Evolutionary conservation across 2,329 filamentous ascomycete species (phyloP), one percentile per base, ranked within the genome.

Genomic region (Calonectria multiphialidica): DNA sequence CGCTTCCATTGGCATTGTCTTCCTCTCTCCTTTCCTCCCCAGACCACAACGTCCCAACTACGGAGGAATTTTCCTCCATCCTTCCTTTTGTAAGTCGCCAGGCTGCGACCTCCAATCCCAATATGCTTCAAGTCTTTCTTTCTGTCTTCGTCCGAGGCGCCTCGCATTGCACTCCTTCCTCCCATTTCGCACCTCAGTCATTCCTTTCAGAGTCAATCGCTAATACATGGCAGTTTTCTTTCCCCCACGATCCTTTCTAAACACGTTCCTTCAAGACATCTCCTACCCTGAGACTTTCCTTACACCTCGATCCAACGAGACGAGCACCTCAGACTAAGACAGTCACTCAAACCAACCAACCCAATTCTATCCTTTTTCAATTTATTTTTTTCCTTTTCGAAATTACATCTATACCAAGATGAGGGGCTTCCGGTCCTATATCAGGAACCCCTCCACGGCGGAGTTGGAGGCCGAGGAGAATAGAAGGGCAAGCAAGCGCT

Each of bases 381-480:
- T 35, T 15, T 23, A n/a, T 35, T 18, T 40, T 28, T 42, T 47
- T 33, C n/a, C 42, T 16, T 61, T 30, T 61, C 21, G 3, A 47
- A 37, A 25, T 49, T n/a, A 67, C 49, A 12, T 18, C 40, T 23
- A 25, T 65, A 33, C 44, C 37, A 79, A 83, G 50, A 93, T 93
- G 92, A 91, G 91, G 72, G 79, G 53, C 6, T 59, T 93, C 72
- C 87, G 86, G 62, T 89, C 83, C 80, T 93, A 93, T 78, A 92
- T 93, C 86, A 92, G 90, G 84, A 84, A 88, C 53, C 85, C 74
- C 25, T 73, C 73, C 18, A 66, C 70, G 15, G 73, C 69, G 35
- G 72, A 77, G 70, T 44, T 62, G 37, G 72, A 75, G 2, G 70
- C 68, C 23, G 73, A 73, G 66, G 62, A 64, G 67, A 66, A 73